Base-by-base conservation (phyloP, 768 basidiomycete species). In the Serendipita indica region DNA sequence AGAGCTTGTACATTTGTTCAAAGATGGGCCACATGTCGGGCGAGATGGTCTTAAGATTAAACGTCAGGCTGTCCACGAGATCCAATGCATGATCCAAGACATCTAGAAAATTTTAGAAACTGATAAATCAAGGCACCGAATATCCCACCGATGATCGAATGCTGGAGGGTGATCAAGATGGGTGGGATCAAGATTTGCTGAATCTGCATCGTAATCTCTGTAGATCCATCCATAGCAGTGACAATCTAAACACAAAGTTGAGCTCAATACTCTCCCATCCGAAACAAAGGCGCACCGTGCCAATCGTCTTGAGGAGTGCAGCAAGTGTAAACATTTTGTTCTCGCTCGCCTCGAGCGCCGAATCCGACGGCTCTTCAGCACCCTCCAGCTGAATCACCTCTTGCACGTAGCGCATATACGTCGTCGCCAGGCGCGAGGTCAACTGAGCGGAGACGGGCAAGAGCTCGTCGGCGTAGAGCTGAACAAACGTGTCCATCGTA, bases 311-410 rank as follows among this genome's bases (percentile, higher is more conserved):
- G 1, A 86, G 79, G 28, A 90, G 77, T 43, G 86, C 86, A 85
- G 90, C 90, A 16, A 87, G 85, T 16, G 86, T 82, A 61, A 88
- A 86, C 1, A 84, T 81, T 74, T 91, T 92, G 69, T 91, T 87
- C 58, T 82, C 67, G 39, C 79, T 62, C 2, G 75, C 64, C 28
- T 86, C 86, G 33, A 82, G 65, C 1, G 27, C 57, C 62, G 84
- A 82, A 13, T 76, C 70, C 57, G 74, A 75, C 2, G 74, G 71
- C 28, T 68, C 68, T 10, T 75, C 74, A n/a, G 70, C 67, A 59
- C 82, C 80, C 20, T 80, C 79, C 7, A 66, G 64, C 37, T 68
- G 65, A 14, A 84, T 71, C 54, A 78, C 77, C 60, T 94, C 90
- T 57, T 77, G 76, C 5, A 84, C 79, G 25, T 90, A 76, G 39